These are phyloP conservation scores for Arabidopsis lyrata DNA, from an alignment of 441 rosid species.

Conservation along the genomic window DNA sequence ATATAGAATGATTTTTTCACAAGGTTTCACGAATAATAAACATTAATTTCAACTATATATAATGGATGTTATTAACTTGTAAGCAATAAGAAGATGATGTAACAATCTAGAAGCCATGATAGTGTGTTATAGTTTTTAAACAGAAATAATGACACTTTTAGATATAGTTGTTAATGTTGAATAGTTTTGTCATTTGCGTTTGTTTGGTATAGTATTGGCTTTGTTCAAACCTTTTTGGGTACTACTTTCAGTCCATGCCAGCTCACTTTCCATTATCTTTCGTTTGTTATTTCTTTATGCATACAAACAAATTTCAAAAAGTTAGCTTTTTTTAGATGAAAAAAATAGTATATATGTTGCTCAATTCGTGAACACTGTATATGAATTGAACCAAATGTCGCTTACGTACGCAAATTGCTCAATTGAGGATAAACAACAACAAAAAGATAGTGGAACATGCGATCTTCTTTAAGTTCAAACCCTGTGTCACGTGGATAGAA, in stretches of 20 bases:
- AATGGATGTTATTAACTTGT: background rate
- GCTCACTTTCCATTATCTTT: conserved; percentile 42
- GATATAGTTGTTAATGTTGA: background rate
- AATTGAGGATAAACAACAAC: background rate
- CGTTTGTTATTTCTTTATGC: background rate
- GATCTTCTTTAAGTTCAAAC: background rate
- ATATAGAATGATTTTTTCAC: background rate
- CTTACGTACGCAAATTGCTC: background rate
- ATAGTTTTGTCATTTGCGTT: conserved; percentile 38
- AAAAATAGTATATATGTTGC: background rate
- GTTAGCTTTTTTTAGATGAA: background rate
- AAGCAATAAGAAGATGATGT: conserved; percentile 14
- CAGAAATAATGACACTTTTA: background rate
- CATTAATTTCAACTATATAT: background rate
- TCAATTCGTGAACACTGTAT: background rate
- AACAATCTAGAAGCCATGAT: conserved; percentile 29
- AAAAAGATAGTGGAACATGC: background rate
- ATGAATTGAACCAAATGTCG: background rate
- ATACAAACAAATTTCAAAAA: conserved; percentile 7
- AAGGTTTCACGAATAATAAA: background rate
- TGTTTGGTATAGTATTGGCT: conserved; percentile 41
- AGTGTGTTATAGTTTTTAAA: background rate
- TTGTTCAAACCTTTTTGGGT: conserved; percentile 29
- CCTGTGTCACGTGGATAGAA: conserved; percentile 11
- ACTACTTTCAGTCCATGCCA: conserved; percentile 30